These are phyloP conservation scores for Nasturtium officinale DNA, from an alignment of 345 rosid species.

Conservation along the genomic window DNA sequence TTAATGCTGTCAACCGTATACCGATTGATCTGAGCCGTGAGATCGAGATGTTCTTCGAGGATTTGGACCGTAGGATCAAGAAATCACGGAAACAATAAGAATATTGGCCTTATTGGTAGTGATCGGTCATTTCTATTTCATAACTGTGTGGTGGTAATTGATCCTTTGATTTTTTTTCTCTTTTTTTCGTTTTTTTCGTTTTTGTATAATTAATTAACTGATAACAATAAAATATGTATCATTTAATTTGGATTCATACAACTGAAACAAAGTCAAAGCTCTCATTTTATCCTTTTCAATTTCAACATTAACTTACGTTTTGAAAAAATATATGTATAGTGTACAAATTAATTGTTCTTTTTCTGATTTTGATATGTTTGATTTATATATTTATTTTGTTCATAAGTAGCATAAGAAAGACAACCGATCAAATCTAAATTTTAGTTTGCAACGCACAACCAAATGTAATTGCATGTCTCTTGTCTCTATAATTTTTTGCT, in stretches of 20 bases:
- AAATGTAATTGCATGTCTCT: not conserved
- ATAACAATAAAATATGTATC: conserved; percentile 32
- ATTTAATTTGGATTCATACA: conserved; percentile 15
- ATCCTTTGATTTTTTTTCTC: conserved; percentile 19
- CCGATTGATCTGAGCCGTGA: conserved; percentile 52
- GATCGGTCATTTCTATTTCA: conserved; percentile 31
- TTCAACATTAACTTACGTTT: not conserved
- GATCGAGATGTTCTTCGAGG: conserved; percentile 51
- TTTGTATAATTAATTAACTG: conserved; percentile 38
- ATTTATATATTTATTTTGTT: not conserved
- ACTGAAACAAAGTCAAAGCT: conserved; percentile 16
- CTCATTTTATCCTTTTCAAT: not conserved
- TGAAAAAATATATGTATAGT: not conserved
- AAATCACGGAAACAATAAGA: conserved; percentile 53
- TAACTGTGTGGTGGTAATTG: conserved; percentile 36
- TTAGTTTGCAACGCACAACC: not conserved
- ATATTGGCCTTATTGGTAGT: not conserved
- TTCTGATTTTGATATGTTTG: not conserved
- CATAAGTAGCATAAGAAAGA: not conserved
- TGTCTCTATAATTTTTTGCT: not conserved
- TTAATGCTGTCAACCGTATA: conserved; percentile 28
- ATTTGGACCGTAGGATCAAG: conserved; percentile 56
- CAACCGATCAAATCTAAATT: not conserved
- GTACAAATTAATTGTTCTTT: not conserved
- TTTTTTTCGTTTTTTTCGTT: not conserved